Conservation (phyloP, 129 eudicot species). For the Logfia minima region DNA sequence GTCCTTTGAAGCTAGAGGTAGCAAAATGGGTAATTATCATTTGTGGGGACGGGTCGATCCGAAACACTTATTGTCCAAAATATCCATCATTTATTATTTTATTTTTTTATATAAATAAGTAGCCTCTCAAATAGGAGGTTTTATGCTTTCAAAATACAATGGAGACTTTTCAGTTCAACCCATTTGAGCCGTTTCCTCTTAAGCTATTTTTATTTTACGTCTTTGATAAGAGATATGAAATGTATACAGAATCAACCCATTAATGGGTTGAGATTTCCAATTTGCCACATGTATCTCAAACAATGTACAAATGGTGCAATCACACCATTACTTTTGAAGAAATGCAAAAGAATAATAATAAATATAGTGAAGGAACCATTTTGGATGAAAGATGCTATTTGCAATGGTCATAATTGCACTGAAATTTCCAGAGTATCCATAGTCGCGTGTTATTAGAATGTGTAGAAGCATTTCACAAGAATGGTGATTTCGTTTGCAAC, state of each 20-base stretch:
- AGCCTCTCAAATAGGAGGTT: not conserved
- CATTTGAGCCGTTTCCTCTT: not conserved
- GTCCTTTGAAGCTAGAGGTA: not conserved
- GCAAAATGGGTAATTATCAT: not conserved
- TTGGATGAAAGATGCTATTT: not conserved
- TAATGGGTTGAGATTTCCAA: not conserved
- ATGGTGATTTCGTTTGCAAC: not conserved
- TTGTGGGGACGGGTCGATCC: not conserved
- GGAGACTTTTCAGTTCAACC: not conserved
- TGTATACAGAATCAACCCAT: constrained; percentile 1
- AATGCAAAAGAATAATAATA: not conserved
- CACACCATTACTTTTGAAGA: not conserved
- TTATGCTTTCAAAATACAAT: not conserved
- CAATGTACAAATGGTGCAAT: not conserved
- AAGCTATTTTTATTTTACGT: not conserved
- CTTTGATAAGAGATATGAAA: not conserved
- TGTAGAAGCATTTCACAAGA: not conserved
- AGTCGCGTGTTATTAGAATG: too few species aligned
- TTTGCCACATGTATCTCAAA: not conserved
- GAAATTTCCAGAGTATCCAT: not conserved
- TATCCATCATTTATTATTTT: not conserved
- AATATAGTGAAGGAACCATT: not conserved
- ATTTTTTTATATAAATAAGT: not conserved
- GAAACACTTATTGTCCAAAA: not conserved
- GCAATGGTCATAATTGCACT: not conserved